Base-by-base conservation (phyloP, 768 basidiomycete genomes). In the Russula vinacea region DNA sequence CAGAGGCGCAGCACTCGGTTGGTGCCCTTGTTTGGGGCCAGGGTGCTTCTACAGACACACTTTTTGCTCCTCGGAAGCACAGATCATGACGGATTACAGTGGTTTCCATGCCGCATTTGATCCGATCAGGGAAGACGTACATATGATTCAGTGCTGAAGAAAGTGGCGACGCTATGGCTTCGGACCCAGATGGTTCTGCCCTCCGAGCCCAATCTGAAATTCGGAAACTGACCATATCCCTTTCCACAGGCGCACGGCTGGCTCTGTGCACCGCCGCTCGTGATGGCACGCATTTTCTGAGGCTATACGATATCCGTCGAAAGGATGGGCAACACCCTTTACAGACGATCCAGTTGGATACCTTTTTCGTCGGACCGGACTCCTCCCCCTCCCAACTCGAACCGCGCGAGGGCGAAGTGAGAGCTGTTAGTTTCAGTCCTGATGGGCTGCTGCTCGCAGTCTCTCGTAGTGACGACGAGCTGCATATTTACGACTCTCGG, bases 31-130 rank as follows among this genome's bases (percentile, higher is more conserved):
- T 54, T 32, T 67, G 65, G 66, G 68, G 68, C 19, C 17, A 51
- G 22, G 45, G 35, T 22, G 55, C 57, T 45, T 61, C 67, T n/a
- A 32, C 26, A 6, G 55, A 68, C 40, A 22, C 33, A 19, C 57
- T 68, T 32, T 68, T 67, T 32, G 68, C 68, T 69, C 68, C 17
- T 69, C 68, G 19, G 68, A 69, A 40, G 9, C 66, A 39, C 63
- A 69, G 26, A 29, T 26, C 16, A 33, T 6, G 14, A 26, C 50
- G 17, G 66, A 67, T 39, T 55, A 33, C 39, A 52, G 16, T n/a
- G 68, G 68, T 5, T 60, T 45, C 44, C 68, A 69, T 37, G 29
- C 44, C 7, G 62, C 58, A 10, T 62, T 69, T 32, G 66, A 69
- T 24, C 45, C 24, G 62, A 57, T 29, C 55, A 56, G 32, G 62